phyloP scores from a whole-genome alignment of 257 asterid genomes.

The Nemophila menziesii region DNA sequence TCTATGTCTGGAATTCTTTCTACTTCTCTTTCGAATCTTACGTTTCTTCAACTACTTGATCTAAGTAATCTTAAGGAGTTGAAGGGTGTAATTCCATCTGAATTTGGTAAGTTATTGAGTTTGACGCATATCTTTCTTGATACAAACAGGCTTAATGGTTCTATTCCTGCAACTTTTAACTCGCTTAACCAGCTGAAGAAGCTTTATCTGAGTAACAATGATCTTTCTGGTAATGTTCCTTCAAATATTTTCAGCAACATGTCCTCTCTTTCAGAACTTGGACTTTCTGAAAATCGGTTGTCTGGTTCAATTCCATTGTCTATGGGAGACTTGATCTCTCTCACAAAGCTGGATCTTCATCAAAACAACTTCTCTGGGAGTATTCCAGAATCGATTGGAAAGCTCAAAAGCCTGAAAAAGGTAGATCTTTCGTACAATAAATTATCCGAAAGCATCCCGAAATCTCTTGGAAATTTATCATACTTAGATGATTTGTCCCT shows the following conservation, averaged over 20 bases:
- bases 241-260: slow-evolving; percentile 14
- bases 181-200: slow-evolving; percentile 14
- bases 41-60: slow-evolving; percentile 38
- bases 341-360: slow-evolving; percentile 27
- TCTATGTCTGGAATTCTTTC: slow-evolving; percentile 43
- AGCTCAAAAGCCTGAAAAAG: slow-evolving; percentile 20
- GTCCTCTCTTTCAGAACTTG: slow-evolving; percentile 23
- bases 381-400: slow-evolving; percentile 37
- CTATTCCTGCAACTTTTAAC: slow-evolving; percentile 28
- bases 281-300: slow-evolving; percentile 29
- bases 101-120: slow-evolving; percentile 31
- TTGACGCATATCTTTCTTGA: slow-evolving; percentile 25
- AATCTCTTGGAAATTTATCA: slow-evolving; percentile 28
- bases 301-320: slow-evolving; percentile 46
- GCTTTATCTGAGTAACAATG: slow-evolving; percentile 29
- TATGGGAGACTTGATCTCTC: slow-evolving; percentile 22
- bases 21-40: slow-evolving; percentile 46
- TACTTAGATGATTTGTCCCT: slow-evolving; percentile 19
- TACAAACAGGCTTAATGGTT: slow-evolving; percentile 32
- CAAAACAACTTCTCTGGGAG: slow-evolving; percentile 31
- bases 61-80: slow-evolving; percentile 39
- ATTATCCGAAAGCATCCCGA: slow-evolving; percentile 38
- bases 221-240: slow-evolving; percentile 39
- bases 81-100: slow-evolving; percentile 35
- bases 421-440: slow-evolving; percentile 37